Conservation (phyloP, 163 green algal species). For the Scenedesmus sp. region DNA sequence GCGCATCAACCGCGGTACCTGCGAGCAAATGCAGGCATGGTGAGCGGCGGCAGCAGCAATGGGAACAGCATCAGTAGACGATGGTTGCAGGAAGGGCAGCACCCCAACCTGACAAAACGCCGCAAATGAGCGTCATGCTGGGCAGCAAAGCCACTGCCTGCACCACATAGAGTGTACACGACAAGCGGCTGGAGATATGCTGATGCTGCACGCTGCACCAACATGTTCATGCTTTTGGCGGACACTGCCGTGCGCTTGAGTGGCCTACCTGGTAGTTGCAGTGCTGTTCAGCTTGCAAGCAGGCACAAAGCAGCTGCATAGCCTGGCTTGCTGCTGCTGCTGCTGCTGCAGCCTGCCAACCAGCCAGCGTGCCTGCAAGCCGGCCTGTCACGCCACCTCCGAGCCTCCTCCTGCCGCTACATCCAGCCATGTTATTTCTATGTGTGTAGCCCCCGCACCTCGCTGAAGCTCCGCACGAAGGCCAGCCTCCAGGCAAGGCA, state of each 20-base stretch:
- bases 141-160: background rate
- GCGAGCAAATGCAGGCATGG: background rate
- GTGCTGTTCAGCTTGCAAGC: background rate
- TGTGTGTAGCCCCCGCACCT: too few species aligned
- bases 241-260: background rate
- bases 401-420: background rate
- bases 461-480: conserved; percentile 39
- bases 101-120: background rate
- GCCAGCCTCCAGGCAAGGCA: conserved; percentile 46
- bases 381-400: background rate
- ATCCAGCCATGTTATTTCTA: too few species aligned
- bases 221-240: background rate
- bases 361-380: background rate
- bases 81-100: background rate
- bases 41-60: background rate
- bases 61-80: background rate
- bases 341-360: background rate
- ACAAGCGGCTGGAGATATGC: background rate
- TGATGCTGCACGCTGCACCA: background rate
- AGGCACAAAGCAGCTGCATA: background rate
- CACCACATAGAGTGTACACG: too few species aligned
- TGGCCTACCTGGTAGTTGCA: too few species aligned
- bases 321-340: too few species aligned
- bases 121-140: background rate
- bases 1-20: conserved; percentile 40